Conservation (phyloP, 352 stramenopile genomes). For the Pythium inflatum region DNA sequence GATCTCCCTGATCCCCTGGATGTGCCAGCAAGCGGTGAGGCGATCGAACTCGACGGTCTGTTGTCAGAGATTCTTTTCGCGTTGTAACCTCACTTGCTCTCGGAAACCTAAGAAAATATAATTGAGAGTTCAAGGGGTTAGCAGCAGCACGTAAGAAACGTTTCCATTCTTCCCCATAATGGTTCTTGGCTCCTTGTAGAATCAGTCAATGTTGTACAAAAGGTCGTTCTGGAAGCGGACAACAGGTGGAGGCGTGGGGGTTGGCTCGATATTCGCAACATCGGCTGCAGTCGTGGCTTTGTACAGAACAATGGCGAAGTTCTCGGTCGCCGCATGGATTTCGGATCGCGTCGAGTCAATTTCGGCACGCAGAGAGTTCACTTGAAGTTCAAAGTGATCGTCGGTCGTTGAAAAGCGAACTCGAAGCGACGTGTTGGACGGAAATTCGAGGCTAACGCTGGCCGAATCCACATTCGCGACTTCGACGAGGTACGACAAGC, state of each 20-base stretch:
- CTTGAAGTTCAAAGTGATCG: conserved; percentile 40
- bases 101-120: too few relatives aligned
- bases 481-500: conserved; percentile 55
- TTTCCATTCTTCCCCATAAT: not conserved
- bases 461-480: conserved; percentile 41
- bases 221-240: conserved; percentile 75
- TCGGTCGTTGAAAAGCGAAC: conserved; percentile 36
- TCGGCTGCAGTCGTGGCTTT: conserved; percentile 23
- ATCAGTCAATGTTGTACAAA: conserved; percentile 70
- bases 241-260: conserved; percentile 23
- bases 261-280: not conserved
- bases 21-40: too few relatives aligned
- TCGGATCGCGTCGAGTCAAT: conserved; percentile 42
- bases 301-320: conserved; percentile 71
- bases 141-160: not conserved
- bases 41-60: too few relatives aligned
- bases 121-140: not conserved
- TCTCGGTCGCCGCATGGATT: conserved; percentile 67
- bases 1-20: too few relatives aligned
- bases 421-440: conserved; percentile 38
- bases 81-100: too few relatives aligned
- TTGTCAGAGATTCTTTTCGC: too few relatives aligned
- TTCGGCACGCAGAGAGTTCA: conserved; percentile 35
- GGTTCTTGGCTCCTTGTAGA: not conserved
- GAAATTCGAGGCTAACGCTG: conserved; percentile 49